Base-by-base conservation (phyloP, 352 stramenopile species). In the Thalassiosira hispida region DNA sequence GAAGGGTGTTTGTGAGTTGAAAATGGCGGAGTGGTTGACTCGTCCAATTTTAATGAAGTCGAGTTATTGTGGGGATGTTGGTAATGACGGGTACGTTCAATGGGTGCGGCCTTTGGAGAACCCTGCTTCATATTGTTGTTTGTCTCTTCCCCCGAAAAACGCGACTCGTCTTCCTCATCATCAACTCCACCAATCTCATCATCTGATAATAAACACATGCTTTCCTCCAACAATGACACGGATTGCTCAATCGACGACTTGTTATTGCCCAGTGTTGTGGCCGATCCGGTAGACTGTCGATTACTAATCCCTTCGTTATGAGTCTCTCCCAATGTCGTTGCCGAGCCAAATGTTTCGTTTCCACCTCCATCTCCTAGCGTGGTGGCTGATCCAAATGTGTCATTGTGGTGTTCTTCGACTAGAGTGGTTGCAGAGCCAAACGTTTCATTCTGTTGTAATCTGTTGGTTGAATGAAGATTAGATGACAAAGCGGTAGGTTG, bases 191-290 rank as follows among this genome's bases (percentile, higher is more conserved):
- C 35, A 42, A 22, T 40, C 6, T 35, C 42, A 20, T 25, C 12
- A 18, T 64, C 25, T 18, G 63, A 78, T 42, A 57, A 23, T 22
- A 63, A 38, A 23, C 40, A 44, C 31, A 53, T 52, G 23, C 64
- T 73, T 29, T 73, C 49, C 29, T 73, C 64, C n/a, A 73, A n/a
- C 49, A 73, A 20, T 52, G 51, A 63, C 8, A 52, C 22, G 40
- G 64, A 53, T 64, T 42, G 20, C 9, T 52, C 47, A 38, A 38
- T 3, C 8, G 8, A 8, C 8, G 31, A 38, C 8, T 38, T 38
- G 31, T 38, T 38, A 38, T 38, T 38, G 31, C 31, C 31, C 31
- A 38, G 8, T 8, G 31, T 38, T 38, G 38, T 55, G 14, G 42
- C 31, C n/a, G 51, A 55, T n/a, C 46, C 23, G 33, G 35, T 27